These are phyloP conservation scores for Rhynchospora pubera DNA, from an alignment of 176 grass and related monocot species.

Conservation along the genomic window DNA sequence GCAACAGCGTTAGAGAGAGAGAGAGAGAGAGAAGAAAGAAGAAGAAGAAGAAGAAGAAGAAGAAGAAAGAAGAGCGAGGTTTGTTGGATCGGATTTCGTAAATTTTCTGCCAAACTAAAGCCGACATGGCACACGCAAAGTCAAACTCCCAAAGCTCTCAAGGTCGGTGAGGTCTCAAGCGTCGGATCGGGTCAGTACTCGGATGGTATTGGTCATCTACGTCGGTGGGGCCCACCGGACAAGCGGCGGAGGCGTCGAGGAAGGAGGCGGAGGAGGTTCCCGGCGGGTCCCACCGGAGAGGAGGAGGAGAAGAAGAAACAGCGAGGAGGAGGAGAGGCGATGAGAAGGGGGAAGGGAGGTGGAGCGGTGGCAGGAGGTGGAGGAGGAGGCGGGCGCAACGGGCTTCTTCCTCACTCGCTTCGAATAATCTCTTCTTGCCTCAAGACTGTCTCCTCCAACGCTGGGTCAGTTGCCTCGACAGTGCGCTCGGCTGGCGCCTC, in stretches of 20 bases:
- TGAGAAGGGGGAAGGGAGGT: slow-evolving; percentile 24
- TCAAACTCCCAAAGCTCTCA: neutral
- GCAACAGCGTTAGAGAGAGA: slow-evolving; percentile 73
- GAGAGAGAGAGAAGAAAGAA: slow-evolving; percentile 24
- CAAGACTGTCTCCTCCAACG: slow-evolving; percentile 97
- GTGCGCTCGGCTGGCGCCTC: slow-evolving; percentile 94
- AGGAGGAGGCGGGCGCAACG: slow-evolving; percentile 55
- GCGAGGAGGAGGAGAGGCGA: slow-evolving; percentile 13
- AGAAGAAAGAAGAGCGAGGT: slow-evolving; percentile 3
- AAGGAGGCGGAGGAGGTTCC: slow-evolving; percentile 27
- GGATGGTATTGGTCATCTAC: slow-evolving; percentile 76
- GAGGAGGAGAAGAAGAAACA: neutral
- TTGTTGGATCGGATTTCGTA: slow-evolving; percentile 38
- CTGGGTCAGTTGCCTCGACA: slow-evolving; percentile 82
- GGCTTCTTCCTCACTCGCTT: slow-evolving; percentile 86
- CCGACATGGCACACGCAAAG: slow-evolving; percentile 22
- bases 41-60: neutral
- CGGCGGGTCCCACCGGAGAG: neutral
- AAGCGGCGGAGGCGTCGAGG: slow-evolving; percentile 33
- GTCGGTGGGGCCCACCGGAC: slow-evolving; percentile 64
- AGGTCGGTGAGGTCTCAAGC: slow-evolving; percentile 28
- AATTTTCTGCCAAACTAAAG: neutral
- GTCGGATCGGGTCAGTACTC: slow-evolving; percentile 43
- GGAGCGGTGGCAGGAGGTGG: slow-evolving; percentile 12
- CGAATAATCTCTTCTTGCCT: slow-evolving; percentile 98